Conservation (phyloP, 345 rosid genomes). For the Mangifera indica region DNA sequence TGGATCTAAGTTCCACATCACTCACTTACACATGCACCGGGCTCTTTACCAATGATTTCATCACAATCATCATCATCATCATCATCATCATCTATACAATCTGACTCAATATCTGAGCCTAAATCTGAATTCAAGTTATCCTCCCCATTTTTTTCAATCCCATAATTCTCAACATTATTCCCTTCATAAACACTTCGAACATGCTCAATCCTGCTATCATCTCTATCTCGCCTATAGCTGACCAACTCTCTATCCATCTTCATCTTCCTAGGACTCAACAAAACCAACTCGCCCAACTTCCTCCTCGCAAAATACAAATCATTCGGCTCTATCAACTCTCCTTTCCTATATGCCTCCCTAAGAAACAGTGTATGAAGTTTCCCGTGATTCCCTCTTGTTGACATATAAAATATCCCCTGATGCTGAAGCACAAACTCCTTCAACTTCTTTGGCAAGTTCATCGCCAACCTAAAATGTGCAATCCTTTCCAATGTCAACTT, state of each 20-base stretch:
- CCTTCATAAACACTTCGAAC: constrained; percentile 28
- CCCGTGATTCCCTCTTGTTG: constrained; percentile 92
- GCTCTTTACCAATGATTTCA: constrained; percentile 20
- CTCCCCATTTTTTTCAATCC: constrained; percentile 13
- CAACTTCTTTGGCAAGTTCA: constrained; percentile 80
- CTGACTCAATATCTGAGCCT: constrained; percentile 28
- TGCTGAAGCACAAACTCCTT: constrained; percentile 87
- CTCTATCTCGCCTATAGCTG: constrained; percentile 42
- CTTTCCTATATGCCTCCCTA: constrained; percentile 79
- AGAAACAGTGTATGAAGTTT: constrained; percentile 92
- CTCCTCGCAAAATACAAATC: constrained; percentile 80
- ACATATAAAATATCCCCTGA: constrained; percentile 90
- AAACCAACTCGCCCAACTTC: constrained; percentile 72
- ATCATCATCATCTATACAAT: constrained; percentile 24
- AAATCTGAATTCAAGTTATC: constrained; percentile 20
- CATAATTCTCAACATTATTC: constrained; percentile 19
- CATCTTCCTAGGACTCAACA: constrained; percentile 71
- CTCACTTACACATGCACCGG: constrained; percentile 16
- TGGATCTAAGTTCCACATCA: neutral
- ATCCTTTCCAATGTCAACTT: constrained; percentile 89
- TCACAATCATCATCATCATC: constrained; percentile 23
- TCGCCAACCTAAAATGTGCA: constrained; percentile 78
- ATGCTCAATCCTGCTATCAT: constrained; percentile 39
- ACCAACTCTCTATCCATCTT: constrained; percentile 66
- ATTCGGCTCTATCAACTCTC: constrained; percentile 78